Evolutionary conservation across 495 filamentous ascomycete species (phyloP).

Genomic region (Lasiosphaeris hirsuta): DNA sequence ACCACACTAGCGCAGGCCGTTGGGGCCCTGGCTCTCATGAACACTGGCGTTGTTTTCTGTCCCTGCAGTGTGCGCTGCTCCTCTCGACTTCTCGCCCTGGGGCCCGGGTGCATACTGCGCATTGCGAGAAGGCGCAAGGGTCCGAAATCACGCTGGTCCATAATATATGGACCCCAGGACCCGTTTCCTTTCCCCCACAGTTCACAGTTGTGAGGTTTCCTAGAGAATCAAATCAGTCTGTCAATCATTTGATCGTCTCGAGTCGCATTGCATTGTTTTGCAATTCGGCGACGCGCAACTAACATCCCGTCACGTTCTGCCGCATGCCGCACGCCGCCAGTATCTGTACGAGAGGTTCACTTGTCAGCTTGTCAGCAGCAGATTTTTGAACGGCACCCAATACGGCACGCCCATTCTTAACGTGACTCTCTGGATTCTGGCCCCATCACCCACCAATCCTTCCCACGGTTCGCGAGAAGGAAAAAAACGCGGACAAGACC

Average conservation of each 20-base stretch:
- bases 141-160: conserved; percentile 20
- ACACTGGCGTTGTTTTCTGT: too few relatives aligned
- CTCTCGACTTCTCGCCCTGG: conserved; percentile 1
- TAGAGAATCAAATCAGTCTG: conserved; percentile 8
- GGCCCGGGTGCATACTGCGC: conserved; percentile 5
- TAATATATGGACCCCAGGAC: conserved; percentile 21
- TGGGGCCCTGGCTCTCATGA: conserved; percentile 5
- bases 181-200: conserved; percentile 18
- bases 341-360: too few relatives aligned
- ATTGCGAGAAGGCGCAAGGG: conserved; percentile 16
- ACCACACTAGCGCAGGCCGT: conserved; percentile 8
- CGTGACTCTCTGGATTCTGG: too few relatives aligned
- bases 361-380: too few relatives aligned
- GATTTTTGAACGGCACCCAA: too few relatives aligned
- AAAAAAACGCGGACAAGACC: too few relatives aligned
- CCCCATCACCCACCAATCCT: too few relatives aligned
- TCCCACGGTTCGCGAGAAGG: too few relatives aligned
- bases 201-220: conserved; percentile 19
- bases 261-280: conserved; percentile 22
- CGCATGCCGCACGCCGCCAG: too few relatives aligned
- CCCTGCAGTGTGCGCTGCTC: too few relatives aligned
- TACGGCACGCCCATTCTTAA: too few relatives aligned
- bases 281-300: conserved; percentile 8
- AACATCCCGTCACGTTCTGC: too few relatives aligned
- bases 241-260: background rate